A percentile compares a stretch with the other conserved stretches of the same genome.
Conservation (phyloP, 345 rosid species). For the Rhizophora mangle region DNA sequence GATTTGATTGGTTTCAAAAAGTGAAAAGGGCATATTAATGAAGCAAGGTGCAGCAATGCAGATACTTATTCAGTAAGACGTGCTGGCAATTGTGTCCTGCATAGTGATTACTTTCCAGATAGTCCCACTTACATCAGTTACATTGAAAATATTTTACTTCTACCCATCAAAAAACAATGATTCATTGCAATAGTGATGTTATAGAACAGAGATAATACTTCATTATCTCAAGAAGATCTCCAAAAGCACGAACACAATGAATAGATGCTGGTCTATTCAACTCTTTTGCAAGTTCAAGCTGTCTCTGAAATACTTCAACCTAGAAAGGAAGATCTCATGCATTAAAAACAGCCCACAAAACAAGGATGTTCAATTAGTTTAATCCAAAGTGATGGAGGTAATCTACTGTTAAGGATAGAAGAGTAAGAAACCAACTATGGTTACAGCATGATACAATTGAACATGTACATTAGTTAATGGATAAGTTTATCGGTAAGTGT, state of each 20-base stretch:
- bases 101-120: not conserved
- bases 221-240: conserved; percentile 74
- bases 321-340: conserved; percentile 9
- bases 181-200: not conserved
- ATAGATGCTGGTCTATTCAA: conserved; percentile 69
- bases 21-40: not conserved
- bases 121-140: not conserved
- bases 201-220: conserved; percentile 38
- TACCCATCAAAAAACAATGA: not conserved
- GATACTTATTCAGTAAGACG: not conserved
- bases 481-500: not conserved
- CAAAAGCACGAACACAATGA: conserved; percentile 89
- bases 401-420: not conserved
- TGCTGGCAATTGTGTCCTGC: not conserved
- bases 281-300: conserved; percentile 82
- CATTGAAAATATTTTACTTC: not conserved
- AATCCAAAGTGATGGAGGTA: not conserved
- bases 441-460: not conserved
- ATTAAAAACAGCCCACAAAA: not conserved
- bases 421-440: not conserved
- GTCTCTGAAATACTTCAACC: conserved; percentile 72
- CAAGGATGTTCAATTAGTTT: not conserved
- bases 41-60: not conserved
- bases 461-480: not conserved
- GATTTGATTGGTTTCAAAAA: not conserved